Evolutionary conservation across 2,329 filamentous ascomycete genomes (phyloP), one percentile per base, ranked within the genome.

Genomic region (Alternaria gaisen): DNA sequence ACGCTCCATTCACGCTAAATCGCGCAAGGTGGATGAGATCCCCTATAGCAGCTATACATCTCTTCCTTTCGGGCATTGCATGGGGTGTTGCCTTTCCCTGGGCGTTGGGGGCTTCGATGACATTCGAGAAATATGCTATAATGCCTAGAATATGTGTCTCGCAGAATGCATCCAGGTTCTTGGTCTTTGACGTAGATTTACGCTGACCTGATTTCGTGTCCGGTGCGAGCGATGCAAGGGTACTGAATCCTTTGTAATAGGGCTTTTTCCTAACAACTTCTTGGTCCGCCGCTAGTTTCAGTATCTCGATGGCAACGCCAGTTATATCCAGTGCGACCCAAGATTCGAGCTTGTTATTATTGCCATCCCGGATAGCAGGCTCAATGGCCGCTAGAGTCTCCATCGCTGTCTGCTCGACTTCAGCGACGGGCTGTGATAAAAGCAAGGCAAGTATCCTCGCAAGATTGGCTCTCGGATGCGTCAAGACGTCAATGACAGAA

Each of bases 81-180:
- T 87, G 86, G 59, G 85, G 83, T 20, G 84, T 80, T 40, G 65
- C 59, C 46, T 72, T 72, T 7, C 66, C 65, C 12, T 69, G 62
- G 9, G 69, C 62, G 83, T 81, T 12, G 84, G 83, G 72, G 50
- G 92, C 90, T 70, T 94, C 95, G 60, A 97, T 89, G 10, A 84
- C 82, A 64, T 94, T 89, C 0, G 92, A 92, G 66, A 98, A 88
- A 36, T 90, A 87, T 7, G 92, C 89, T 79, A 97, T 93, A 55
- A 98, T 88, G 6, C 93, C 94, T 7, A 99, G 85, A 34, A 96
- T 89, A 75, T 97, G 90, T 30, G 87, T 86, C 64, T 96, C 90
- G 42, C 98, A 86, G 74, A 97, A 98, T 0, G 86, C 83, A 1
- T 88, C 89, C 24, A 96, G 53, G 1, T 87, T 80, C 60, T 90